Evolutionary conservation across 805 yeast species (phyloP).

Genomic region (Wilhelminamyces savonicus): DNA sequence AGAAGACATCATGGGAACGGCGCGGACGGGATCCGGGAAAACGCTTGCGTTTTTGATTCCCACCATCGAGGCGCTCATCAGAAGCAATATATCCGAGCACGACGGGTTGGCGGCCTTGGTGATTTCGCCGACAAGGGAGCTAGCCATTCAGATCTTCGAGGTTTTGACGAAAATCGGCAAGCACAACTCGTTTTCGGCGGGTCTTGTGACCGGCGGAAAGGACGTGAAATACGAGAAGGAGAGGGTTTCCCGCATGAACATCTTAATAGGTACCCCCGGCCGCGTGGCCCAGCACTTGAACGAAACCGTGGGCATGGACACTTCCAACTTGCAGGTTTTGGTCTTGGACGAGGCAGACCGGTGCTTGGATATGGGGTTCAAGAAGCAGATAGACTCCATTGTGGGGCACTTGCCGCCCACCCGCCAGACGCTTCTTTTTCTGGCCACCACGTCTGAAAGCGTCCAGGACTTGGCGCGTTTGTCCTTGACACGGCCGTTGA

Average conservation of each 20-base stretch:
- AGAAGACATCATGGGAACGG: slow-evolving; percentile 78
- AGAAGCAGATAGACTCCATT: slow-evolving; percentile 74
- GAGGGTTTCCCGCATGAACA: slow-evolving; percentile 71
- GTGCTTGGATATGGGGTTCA: slow-evolving; percentile 90
- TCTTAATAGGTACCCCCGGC: slow-evolving; percentile 89
- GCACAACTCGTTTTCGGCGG: slow-evolving; percentile 73
- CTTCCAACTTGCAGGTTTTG: slow-evolving; percentile 67
- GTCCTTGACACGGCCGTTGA: slow-evolving; percentile 56
- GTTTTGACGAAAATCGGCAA: slow-evolving; percentile 79
- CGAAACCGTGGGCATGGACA: slow-evolving; percentile 75
- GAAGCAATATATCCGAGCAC: slow-evolving; percentile 68
- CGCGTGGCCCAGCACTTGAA: slow-evolving; percentile 86
- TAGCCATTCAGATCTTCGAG: slow-evolving; percentile 87
- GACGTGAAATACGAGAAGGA: slow-evolving; percentile 78
- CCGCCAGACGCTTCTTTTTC: slow-evolving; percentile 77
- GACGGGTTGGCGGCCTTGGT: slow-evolving; percentile 89
- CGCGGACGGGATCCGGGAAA: slow-evolving; percentile 87
- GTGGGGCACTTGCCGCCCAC: slow-evolving; percentile 69
- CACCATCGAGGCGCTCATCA: slow-evolving; percentile 60
- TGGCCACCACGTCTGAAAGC: slow-evolving; percentile 86
- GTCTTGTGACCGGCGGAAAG: slow-evolving; percentile 90
- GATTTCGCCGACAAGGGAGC: slow-evolving; percentile 87
- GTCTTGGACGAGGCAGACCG: slow-evolving; percentile 92
- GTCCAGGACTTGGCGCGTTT: slow-evolving; percentile 78
- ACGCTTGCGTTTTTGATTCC: slow-evolving; percentile 85